These are phyloP conservation scores for Austropuccinia psidii DNA, from an alignment of 1,284 basidiomycete genomes.

Conservation along the genomic window DNA sequence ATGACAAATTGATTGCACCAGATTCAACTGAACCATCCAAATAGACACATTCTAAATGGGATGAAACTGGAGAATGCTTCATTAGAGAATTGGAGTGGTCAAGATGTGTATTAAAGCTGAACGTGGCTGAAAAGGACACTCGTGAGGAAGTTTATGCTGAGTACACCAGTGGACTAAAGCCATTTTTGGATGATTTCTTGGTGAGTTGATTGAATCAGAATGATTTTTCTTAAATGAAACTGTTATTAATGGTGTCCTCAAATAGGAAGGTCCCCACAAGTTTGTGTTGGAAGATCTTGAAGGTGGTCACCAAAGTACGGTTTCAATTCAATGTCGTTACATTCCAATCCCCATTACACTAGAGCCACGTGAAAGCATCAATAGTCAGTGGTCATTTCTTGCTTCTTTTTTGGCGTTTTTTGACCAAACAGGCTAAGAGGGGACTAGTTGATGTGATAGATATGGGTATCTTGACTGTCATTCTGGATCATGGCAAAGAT, in stretches of 20 bases:
- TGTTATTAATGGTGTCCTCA: slow-evolving; percentile 54
- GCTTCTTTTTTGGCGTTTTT: neutral
- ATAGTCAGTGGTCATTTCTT: slow-evolving; percentile 63
- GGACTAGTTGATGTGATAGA: slow-evolving; percentile 55
- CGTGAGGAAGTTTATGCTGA: slow-evolving; percentile 76
- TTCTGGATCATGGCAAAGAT: slow-evolving; percentile 66
- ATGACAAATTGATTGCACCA: neutral
- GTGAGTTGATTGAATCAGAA: no score
- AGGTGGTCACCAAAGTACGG: slow-evolving; percentile 51
- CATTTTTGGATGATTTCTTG: slow-evolving; percentile 66
- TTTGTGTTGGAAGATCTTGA: slow-evolving; percentile 45
- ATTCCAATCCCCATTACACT: slow-evolving; percentile 80
- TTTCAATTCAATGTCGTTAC: slow-evolving; percentile 71
- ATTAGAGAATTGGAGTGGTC: slow-evolving; percentile 92
- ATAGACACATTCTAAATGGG: slow-evolving; percentile 70
- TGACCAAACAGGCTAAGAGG: neutral
- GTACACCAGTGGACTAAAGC: slow-evolving; percentile 68
- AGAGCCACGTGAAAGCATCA: slow-evolving; percentile 82
- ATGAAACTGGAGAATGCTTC: slow-evolving; percentile 89
- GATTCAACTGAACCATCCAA: slow-evolving; percentile 69
- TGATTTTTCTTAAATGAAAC: no score
- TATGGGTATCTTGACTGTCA: slow-evolving; percentile 74
- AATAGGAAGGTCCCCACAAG: slow-evolving; percentile 43
- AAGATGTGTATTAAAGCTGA: slow-evolving; percentile 62
- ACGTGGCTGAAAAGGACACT: slow-evolving; percentile 55